Conservation (phyloP, 73 alveolate genomes). For the Paramecium primaurelia region DNA sequence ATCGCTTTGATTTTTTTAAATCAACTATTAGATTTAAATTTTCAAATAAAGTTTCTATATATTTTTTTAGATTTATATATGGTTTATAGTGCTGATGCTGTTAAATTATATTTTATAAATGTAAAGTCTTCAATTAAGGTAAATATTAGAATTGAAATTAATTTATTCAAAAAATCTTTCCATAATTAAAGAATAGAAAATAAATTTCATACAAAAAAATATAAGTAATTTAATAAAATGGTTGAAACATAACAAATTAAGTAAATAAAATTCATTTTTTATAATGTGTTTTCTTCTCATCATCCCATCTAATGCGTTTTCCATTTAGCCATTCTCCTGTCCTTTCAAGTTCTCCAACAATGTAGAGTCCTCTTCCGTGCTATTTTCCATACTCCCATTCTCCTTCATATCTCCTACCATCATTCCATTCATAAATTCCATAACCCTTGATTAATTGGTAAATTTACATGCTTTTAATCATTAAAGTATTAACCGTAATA, state of each 20-base stretch:
- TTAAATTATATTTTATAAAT: too few species aligned
- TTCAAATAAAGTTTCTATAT: too few species aligned
- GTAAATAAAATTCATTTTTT: not conserved
- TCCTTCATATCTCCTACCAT: constrained; percentile 76
- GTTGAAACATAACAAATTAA: not conserved
- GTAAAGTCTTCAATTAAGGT: too few species aligned
- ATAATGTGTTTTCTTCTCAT: not conserved
- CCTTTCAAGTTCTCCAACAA: constrained; percentile 62
- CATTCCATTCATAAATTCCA: constrained; percentile 79
- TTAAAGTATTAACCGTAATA: constrained; percentile 59
- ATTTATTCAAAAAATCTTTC: too few species aligned
- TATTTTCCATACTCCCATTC: constrained; percentile 76
- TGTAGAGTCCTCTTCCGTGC: constrained; percentile 74
- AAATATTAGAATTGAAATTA: too few species aligned
- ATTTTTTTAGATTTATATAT: too few species aligned
- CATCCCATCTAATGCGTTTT: constrained; percentile 64
- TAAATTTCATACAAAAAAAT: too few species aligned
- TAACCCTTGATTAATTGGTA: constrained; percentile 61
- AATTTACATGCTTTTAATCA: constrained; percentile 38
- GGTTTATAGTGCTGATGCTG: too few species aligned
- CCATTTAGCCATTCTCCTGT: constrained; percentile 73
- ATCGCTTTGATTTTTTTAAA: too few species aligned
- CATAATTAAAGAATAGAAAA: too few species aligned
- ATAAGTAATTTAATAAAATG: not conserved
- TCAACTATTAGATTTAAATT: too few species aligned